Evolutionary conservation across 2,329 filamentous ascomycete genomes (phyloP).

Genomic region (Beauveria caledonica): DNA sequence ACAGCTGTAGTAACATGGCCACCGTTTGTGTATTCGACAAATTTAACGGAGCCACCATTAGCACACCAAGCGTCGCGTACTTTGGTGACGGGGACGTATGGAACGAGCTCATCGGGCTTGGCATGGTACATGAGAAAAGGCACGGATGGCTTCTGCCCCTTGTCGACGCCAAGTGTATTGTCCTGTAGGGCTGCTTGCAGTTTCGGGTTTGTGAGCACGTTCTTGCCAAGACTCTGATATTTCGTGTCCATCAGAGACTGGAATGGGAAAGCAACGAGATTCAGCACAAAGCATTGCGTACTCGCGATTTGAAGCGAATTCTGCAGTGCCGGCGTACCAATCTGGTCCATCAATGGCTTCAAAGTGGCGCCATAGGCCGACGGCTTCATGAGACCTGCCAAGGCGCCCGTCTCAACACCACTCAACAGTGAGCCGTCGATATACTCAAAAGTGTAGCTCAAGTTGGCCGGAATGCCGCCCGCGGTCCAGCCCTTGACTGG

Average conservation of each 20-base stretch:
- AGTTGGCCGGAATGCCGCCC: background rate
- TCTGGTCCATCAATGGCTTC: background rate
- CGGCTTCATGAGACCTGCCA: constrained; percentile 25
- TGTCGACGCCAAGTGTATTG: constrained; percentile 6
- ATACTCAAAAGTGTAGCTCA: background rate
- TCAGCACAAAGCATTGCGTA: background rate
- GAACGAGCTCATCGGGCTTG: constrained; percentile 6
- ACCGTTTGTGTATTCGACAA: background rate
- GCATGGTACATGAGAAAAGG: constrained; percentile 10
- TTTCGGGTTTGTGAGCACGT: background rate
- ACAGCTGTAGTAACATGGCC: constrained; percentile 6
- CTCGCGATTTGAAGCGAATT: background rate
- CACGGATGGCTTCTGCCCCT: background rate
- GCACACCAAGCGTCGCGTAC: constrained; percentile 1
- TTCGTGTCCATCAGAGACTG: constrained; percentile 3
- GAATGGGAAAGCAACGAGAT: background rate
- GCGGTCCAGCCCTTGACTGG: background rate
- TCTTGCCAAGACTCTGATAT: constrained; percentile 2
- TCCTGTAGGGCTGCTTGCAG: background rate
- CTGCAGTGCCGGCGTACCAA: background rate
- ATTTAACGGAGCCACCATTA: background rate
- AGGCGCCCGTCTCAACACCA: background rate
- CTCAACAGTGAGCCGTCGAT: background rate
- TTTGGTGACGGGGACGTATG: background rate
- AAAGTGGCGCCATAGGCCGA: constrained; percentile 1